Evolutionary conservation across 805 yeast species (phyloP).

Genomic region (Vanderwaltozyma tropicalis): DNA sequence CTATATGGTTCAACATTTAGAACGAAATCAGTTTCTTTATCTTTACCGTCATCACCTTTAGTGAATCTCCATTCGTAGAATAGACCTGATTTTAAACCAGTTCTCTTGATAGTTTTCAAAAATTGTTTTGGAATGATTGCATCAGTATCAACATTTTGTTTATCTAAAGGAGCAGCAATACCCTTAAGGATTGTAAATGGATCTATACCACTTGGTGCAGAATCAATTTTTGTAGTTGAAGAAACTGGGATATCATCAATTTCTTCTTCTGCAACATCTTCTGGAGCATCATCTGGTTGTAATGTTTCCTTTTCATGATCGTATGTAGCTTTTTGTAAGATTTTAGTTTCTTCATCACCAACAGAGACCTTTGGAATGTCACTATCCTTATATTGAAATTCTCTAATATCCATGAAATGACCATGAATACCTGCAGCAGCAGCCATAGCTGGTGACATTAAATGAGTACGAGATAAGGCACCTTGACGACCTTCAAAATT

Average conservation of each 20-base stretch:
- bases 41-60: slow-evolving; percentile 56
- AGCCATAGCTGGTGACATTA: slow-evolving; percentile 99
- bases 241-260: slow-evolving; percentile 54
- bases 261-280: slow-evolving; percentile 44
- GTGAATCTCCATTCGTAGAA: slow-evolving; percentile 84
- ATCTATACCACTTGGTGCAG: slow-evolving; percentile 51
- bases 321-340: slow-evolving; percentile 57
- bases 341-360: slow-evolving; percentile 38
- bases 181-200: slow-evolving; percentile 69
- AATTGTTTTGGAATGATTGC: slow-evolving; percentile 98
- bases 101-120: slow-evolving; percentile 93
- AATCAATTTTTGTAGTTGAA: slow-evolving; percentile 28
- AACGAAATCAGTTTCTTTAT: slow-evolving; percentile 78
- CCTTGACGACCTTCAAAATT: slow-evolving; percentile 99
- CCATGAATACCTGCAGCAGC: slow-evolving; percentile 96
- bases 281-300: slow-evolving; percentile 34
- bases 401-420: slow-evolving; percentile 82
- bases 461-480: slow-evolving; percentile 87
- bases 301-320: slow-evolving; percentile 44
- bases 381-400: slow-evolving; percentile 52
- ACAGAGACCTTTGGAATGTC: slow-evolving; percentile 47
- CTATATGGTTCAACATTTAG: slow-evolving; percentile 79
- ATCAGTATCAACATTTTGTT: slow-evolving; percentile 95
- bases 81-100: slow-evolving; percentile 80
- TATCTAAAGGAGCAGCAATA: slow-evolving; percentile 86